These are phyloP conservation scores for Tolypocladium pustulatum DNA, from an alignment of 2,329 filamentous ascomycete genomes.

Conservation along the genomic window DNA sequence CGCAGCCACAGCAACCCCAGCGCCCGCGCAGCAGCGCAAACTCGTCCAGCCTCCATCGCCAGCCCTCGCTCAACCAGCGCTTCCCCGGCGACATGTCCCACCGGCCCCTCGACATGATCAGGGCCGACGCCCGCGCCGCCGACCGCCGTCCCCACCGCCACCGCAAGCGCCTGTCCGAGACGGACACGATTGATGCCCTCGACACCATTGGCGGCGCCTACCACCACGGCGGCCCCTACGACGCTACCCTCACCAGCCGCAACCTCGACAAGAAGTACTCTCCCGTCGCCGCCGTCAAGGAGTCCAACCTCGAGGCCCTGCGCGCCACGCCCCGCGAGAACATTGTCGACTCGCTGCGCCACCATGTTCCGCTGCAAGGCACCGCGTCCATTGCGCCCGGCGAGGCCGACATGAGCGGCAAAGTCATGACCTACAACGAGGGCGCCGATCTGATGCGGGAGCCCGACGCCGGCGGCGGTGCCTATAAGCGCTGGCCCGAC, in stretches of 20 bases:
- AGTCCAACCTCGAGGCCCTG: slow-evolving; percentile 66
- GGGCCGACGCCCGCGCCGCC: slow-evolving; percentile 52
- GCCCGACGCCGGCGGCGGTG: slow-evolving; percentile 53
- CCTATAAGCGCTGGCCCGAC: slow-evolving; percentile 67
- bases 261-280: slow-evolving; percentile 55
- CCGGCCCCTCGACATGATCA: slow-evolving; percentile 57
- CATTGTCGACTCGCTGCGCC: slow-evolving; percentile 60
- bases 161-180: slow-evolving; percentile 52
- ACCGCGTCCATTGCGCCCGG: slow-evolving; percentile 70
- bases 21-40: slow-evolving; percentile 2
- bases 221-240: slow-evolving; percentile 86
- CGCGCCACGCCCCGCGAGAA: slow-evolving; percentile 72
- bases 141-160: slow-evolving; percentile 59
- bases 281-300: slow-evolving; percentile 66
- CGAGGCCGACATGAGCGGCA: slow-evolving; percentile 54
- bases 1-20: neutral
- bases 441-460: slow-evolving; percentile 81
- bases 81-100: slow-evolving; percentile 55
- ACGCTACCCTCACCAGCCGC: slow-evolving; percentile 65
- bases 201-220: slow-evolving; percentile 61
- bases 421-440: slow-evolving; percentile 68
- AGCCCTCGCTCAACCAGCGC: slow-evolving; percentile 22
- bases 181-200: slow-evolving; percentile 73
- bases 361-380: slow-evolving; percentile 72
- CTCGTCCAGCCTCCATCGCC: slow-evolving; percentile 5